These are phyloP conservation scores for Leccinum sublutescens DNA, from an alignment of 768 basidiomycete species.

Conservation along the genomic window DNA sequence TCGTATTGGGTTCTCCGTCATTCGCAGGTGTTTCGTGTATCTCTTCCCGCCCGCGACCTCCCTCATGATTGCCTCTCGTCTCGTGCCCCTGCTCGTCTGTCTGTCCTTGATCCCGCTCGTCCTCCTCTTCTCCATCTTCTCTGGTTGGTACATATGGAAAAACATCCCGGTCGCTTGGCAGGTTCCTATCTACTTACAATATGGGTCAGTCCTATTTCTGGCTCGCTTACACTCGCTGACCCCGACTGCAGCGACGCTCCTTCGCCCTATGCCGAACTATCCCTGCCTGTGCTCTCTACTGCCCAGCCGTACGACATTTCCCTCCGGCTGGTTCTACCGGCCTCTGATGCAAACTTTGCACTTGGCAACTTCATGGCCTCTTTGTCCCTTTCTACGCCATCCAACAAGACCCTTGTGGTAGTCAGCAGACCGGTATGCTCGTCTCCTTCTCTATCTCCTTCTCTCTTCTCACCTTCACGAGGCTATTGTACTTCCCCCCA, in stretches of 20 bases:
- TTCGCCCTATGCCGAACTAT: conserved; percentile 59
- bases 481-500: conserved; percentile 55
- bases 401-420: conserved; percentile 61
- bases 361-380: conserved; percentile 86
- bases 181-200: conserved; percentile 67
- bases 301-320: conserved; percentile 76
- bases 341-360: conserved; percentile 61
- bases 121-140: conserved; percentile 56
- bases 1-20: conserved; percentile 1
- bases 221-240: conserved; percentile 3
- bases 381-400: conserved; percentile 54
- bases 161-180: conserved; percentile 72
- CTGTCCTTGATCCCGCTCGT: conserved; percentile 61
- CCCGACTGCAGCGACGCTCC: conserved; percentile 51
- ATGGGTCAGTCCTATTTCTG: conserved; percentile 54
- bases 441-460: neutral
- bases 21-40: conserved; percentile 3
- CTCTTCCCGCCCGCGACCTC: conserved; percentile 13
- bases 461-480: conserved; percentile 29
- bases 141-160: conserved; percentile 76
- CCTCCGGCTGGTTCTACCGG: conserved; percentile 63
- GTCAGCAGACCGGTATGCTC: conserved; percentile 65
- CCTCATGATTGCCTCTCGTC: conserved; percentile 48
- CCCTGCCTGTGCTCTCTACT: conserved; percentile 50
- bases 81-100: conserved; percentile 66